Base-by-base conservation (phyloP, 495 filamentous ascomycete species). In the Elasticomyces elasticus region DNA sequence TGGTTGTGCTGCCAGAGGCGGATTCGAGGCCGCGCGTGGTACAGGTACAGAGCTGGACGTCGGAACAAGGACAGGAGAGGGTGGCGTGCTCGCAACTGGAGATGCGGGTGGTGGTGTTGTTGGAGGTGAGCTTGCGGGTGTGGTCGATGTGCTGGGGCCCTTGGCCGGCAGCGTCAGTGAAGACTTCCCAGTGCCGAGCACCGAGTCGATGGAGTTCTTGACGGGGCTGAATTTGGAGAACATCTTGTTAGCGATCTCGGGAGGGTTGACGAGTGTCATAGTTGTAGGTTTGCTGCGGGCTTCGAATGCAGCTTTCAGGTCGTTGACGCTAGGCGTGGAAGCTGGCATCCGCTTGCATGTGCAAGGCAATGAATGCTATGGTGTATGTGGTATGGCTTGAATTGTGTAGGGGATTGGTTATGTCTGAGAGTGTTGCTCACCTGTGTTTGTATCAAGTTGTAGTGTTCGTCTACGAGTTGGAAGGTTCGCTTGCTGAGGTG, bases 221-320 rank as follows among this genome's bases (percentile, higher is more conserved):
- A 23, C 2, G n/a, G 54, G 47, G 10, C 3, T 33, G 20, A 30
- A 20, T 27, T 43, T 51, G 26, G 9, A 1, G 26, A 10, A 31
- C 23, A 38, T 46, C 38, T 24, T 51, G 54, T 57, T 38, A 51
- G 47, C 47, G 35, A 15, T 20, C 17, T 30, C 17, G 19, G 46
- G 38, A 15, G 27, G n/a, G 45, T 11, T 38, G 27, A 30, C 6
- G 37, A 23, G 17, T 23, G 5, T 31, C 13, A 28, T 19, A 15
- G 51, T 42, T 23, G 50, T 54, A 1, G 51, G 40, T 47, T 25
- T 33, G 52, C 54, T 57, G 47, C 48, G 47, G 48, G 54, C 27
- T 23, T 57, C 54, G 54, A 45, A 57, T 25, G 47, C 24, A 19
- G 43, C 44, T 42, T 28, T 33, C 9, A 55, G 23, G 37, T 53